A percentile compares a stretch with the other conserved stretches of the same genome.
These are phyloP conservation scores for Trametes maxima DNA, from an alignment of 768 basidiomycete genomes.

Conservation along the genomic window DNA sequence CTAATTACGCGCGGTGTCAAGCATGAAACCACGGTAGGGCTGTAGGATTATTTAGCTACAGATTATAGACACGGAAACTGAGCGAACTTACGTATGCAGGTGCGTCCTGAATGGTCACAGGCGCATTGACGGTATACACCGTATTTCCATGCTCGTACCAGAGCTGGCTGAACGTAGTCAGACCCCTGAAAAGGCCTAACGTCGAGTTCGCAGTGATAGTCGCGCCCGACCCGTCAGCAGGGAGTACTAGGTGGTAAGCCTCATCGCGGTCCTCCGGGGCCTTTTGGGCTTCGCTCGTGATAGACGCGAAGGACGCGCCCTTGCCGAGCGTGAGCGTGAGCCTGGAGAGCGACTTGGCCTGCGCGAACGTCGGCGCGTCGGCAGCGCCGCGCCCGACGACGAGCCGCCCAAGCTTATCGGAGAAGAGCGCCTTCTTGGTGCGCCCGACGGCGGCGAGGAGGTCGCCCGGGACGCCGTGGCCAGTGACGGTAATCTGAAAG, in stretches of 20 bases:
- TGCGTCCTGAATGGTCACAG: constrained; percentile 59
- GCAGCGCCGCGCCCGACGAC: constrained; percentile 58
- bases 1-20: constrained; percentile 82
- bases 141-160: constrained; percentile 56
- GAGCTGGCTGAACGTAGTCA: constrained; percentile 73
- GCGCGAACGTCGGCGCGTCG: constrained; percentile 41
- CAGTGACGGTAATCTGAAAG: constrained; percentile 52
- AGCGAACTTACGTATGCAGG: constrained; percentile 62
- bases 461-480: constrained; percentile 50
- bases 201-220: constrained; percentile 61
- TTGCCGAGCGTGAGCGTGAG: constrained; percentile 47
- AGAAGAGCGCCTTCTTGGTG: constrained; percentile 45
- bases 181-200: constrained; percentile 67
- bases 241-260: constrained; percentile 59
- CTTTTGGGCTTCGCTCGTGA: constrained; percentile 55
- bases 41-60: constrained; percentile 27
- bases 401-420: constrained; percentile 62
- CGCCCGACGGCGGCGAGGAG: constrained; percentile 57
- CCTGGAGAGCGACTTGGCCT: constrained; percentile 44
- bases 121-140: constrained; percentile 57
- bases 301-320: constrained; percentile 38
- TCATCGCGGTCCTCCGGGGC: constrained; percentile 57
- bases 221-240: constrained; percentile 55
- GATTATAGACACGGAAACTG: no score
- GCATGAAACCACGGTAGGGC: constrained; percentile 78